A percentile compares a stretch with the other conserved stretches of the same genome.
phyloP scores from a whole-genome alignment of 1,284 basidiomycete species.

The Coniferiporia weirii region DNA sequence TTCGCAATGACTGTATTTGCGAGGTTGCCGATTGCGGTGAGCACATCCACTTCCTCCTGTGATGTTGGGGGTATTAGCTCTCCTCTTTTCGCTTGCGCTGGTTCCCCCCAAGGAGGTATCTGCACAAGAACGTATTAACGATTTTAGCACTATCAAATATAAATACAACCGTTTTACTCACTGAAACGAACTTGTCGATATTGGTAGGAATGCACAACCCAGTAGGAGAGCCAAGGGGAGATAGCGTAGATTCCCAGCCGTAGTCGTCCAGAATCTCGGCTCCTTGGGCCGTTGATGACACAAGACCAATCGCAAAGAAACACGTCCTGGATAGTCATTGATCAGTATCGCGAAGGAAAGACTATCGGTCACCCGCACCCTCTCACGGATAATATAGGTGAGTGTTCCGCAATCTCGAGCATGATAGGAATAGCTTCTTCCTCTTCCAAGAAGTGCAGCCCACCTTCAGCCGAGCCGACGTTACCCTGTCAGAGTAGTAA shows the following conservation, averaged over 20 bases:
- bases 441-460: conserved; percentile 91
- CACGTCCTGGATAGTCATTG: conserved; percentile 64
- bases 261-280: conserved; percentile 85
- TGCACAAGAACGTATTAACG: conserved; percentile 28
- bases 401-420: conserved; percentile 87
- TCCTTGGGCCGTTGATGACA: conserved; percentile 70
- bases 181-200: conserved; percentile 73
- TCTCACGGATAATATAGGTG: conserved; percentile 84
- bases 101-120: conserved; percentile 74
- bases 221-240: conserved; percentile 83
- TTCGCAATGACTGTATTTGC: conserved; percentile 96
- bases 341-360: not conserved
- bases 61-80: conserved; percentile 61
- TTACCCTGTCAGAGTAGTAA: conserved; percentile 62
- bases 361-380: conserved; percentile 60
- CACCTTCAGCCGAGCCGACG: conserved; percentile 85
- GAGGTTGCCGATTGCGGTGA: conserved; percentile 88
- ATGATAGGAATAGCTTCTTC: conserved; percentile 90
- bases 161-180: conserved; percentile 37
- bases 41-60: conserved; percentile 79
- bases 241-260: conserved; percentile 87
- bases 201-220: conserved; percentile 88
- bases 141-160: not conserved
- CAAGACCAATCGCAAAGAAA: conserved; percentile 89
- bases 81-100: conserved; percentile 38